Evolutionary conservation across 768 basidiomycete genomes (phyloP).

Genomic region (Leccinum olivaceopallidum): DNA sequence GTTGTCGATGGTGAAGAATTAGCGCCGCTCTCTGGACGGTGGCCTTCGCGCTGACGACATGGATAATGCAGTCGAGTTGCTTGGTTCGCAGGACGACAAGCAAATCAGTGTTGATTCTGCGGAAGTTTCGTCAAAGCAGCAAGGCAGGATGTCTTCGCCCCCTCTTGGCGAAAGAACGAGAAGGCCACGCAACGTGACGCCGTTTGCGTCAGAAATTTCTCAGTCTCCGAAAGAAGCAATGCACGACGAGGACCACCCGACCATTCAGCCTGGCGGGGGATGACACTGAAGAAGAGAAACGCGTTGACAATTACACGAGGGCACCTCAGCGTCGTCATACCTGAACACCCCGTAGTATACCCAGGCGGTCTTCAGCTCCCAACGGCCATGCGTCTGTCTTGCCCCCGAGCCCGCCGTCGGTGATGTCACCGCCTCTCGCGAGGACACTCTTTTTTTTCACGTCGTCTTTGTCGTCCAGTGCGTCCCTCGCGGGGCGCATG

Average conservation of each 20-base stretch:
- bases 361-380: slow-evolving; percentile 17
- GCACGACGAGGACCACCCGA: not conserved
- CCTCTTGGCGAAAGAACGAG: not conserved
- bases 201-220: slow-evolving; percentile 6
- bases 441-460: slow-evolving; percentile 54
- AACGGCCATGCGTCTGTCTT: slow-evolving; percentile 42
- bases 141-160: not conserved
- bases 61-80: slow-evolving; percentile 2
- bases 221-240: not conserved
- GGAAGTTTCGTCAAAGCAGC: not conserved
- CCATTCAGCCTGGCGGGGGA: not conserved
- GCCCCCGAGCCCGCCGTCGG: slow-evolving; percentile 55
- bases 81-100: not conserved
- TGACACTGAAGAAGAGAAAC: not conserved
- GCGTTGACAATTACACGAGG: slow-evolving; percentile 17
- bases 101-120: not conserved
- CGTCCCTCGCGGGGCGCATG: slow-evolving; percentile 16
- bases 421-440: slow-evolving; percentile 59
- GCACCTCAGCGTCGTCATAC: slow-evolving; percentile 20
- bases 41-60: not conserved
- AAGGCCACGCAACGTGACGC: slow-evolving; percentile 10
- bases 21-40: slow-evolving; percentile 4
- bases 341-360: not conserved
- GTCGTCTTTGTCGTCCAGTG: slow-evolving; percentile 14
- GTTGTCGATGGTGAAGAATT: too few species aligned